phyloP scores from a whole-genome alignment of 306 rosid genomes.

The Adenanthera pavonina region DNA sequence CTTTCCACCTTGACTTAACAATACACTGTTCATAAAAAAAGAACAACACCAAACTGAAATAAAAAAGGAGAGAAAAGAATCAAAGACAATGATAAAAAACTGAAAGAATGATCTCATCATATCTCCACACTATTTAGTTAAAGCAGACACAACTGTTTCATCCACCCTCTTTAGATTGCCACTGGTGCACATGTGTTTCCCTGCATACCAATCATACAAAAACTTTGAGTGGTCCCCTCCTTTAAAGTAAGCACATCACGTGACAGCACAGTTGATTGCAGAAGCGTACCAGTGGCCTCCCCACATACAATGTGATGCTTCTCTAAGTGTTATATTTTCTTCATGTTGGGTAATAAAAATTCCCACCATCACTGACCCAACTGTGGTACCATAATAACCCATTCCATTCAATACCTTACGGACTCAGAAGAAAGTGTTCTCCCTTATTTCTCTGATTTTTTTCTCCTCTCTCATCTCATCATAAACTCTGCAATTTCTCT shows the following conservation, averaged over 20 bases:
- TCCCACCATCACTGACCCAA: conserved; percentile 30
- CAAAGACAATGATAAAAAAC: conserved; percentile 32
- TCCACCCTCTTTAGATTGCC: conserved; percentile 45
- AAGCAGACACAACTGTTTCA: conserved; percentile 53
- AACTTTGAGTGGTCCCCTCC: conserved; percentile 74
- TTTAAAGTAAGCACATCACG: conserved; percentile 70
- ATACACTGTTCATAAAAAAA: conserved; percentile 15
- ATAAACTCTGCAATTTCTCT: conserved; percentile 42
- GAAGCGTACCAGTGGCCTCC: conserved; percentile 46
- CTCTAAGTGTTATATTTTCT: conserved; percentile 32
- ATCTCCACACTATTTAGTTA: conserved; percentile 45
- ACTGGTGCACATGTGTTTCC: conserved; percentile 75
- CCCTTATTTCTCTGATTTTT: not conserved
- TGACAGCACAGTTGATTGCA: conserved; percentile 53
- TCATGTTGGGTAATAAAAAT: conserved; percentile 34
- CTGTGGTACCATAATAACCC: not conserved
- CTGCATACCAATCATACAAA: conserved; percentile 79
- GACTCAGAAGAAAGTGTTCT: not conserved
- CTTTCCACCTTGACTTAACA: conserved; percentile 43
- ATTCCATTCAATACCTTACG: conserved; percentile 36
- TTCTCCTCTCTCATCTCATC: not conserved
- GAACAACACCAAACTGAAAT: conserved; percentile 30
- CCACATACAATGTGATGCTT: conserved; percentile 43
- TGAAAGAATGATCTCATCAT: conserved; percentile 46
- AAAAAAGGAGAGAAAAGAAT: conserved; percentile 41